Evolutionary conservation across 2,329 filamentous ascomycete species (phyloP).

Genomic region (Passalora sequoiae): DNA sequence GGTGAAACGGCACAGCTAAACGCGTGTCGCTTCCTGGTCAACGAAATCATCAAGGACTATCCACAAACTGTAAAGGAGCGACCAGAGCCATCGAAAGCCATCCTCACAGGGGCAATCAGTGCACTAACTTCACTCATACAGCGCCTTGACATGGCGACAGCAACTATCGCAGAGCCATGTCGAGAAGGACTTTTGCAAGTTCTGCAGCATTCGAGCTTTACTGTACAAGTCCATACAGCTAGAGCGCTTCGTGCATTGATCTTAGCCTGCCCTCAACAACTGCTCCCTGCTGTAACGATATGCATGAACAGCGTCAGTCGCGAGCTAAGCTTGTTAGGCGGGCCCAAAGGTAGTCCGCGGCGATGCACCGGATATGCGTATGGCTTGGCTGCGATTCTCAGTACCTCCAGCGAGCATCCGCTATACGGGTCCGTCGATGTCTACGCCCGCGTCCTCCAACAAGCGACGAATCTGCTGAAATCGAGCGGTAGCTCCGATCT

Average conservation of each 20-base stretch:
- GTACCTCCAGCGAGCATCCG: constrained; percentile 80
- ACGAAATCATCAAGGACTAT: constrained; percentile 88
- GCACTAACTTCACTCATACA: constrained; percentile 73
- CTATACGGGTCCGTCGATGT: constrained; percentile 94
- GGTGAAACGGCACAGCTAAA: constrained; percentile 84
- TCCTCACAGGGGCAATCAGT: constrained; percentile 71
- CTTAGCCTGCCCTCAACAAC: constrained; percentile 83
- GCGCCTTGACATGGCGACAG: constrained; percentile 76
- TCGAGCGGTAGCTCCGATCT: constrained; percentile 87
- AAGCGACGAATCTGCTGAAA: constrained; percentile 88
- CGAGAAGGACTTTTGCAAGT: constrained; percentile 85
- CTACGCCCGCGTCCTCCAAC: constrained; percentile 82
- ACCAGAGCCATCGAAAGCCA: constrained; percentile 82
- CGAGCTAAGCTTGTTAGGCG: constrained; percentile 72
- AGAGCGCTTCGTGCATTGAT: constrained; percentile 83
- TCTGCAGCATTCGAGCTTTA: constrained; percentile 90
- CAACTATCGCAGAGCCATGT: constrained; percentile 72
- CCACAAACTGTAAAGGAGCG: constrained; percentile 83
- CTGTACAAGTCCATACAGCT: constrained; percentile 85
- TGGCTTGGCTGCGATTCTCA: constrained; percentile 83
- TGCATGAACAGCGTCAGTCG: constrained; percentile 93
- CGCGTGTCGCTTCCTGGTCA: constrained; percentile 75
- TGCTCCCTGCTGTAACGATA: constrained; percentile 84
- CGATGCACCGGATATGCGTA: constrained; percentile 88
- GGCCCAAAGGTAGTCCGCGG: constrained; percentile 70